A percentile compares a stretch with the other conserved stretches of the same genome.
Evolutionary conservation across 2,329 filamentous ascomycete species (phyloP).

Genomic region (Polytolypa hystricis): DNA sequence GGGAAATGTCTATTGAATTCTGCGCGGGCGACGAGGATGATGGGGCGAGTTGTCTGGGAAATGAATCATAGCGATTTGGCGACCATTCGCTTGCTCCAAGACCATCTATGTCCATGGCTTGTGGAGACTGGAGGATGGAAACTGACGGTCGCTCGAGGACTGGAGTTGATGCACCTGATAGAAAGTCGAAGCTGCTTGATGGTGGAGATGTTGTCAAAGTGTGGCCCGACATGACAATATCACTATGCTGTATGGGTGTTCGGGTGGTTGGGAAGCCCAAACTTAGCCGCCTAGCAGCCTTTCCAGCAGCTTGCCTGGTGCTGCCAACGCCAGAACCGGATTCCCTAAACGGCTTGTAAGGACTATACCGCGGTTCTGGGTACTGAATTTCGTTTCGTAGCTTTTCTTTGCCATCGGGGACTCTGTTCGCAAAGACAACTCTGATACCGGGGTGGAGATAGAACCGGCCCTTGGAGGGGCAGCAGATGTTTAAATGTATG

Average conservation of each 20-base stretch:
- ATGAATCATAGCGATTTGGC: neutral
- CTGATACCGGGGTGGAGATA: constrained; percentile 87
- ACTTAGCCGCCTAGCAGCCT: constrained; percentile 48
- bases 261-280: constrained; percentile 33
- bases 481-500: constrained; percentile 87
- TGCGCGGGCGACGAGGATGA: constrained; percentile 8
- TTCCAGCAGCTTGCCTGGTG: constrained; percentile 47
- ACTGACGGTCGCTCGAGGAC: too few relatives aligned
- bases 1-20: constrained; percentile 7
- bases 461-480: constrained; percentile 67
- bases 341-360: constrained; percentile 59
- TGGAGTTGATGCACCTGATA: neutral
- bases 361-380: constrained; percentile 75
- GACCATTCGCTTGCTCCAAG: neutral
- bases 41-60: neutral
- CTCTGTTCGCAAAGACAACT: constrained; percentile 91
- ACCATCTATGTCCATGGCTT: neutral
- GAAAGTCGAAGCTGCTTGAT: neutral
- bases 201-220: neutral
- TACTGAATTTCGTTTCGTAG: constrained; percentile 80
- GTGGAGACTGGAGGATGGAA: neutral
- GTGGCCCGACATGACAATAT: neutral
- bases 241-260: neutral
- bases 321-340: constrained; percentile 30
- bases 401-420: constrained; percentile 89